Base-by-base conservation (phyloP, 805 yeast genomes). In the Suhomyces sp. region DNA sequence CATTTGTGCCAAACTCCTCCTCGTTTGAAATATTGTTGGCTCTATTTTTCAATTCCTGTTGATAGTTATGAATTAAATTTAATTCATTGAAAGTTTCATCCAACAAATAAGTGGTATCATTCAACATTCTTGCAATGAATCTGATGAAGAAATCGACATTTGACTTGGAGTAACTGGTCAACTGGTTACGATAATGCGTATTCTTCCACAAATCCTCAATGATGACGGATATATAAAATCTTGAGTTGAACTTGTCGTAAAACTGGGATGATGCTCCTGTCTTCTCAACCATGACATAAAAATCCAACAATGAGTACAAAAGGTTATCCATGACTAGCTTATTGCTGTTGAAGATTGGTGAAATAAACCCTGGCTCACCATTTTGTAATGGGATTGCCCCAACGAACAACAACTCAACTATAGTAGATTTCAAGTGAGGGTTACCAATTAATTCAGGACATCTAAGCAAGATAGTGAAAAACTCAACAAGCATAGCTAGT, bases 191-290 rank as follows among this genome's bases (percentile, higher is more conserved):
- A 70, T 89, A 93, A 29, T 74, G 65, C 22, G 85, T 86, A 59
- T 83, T 82, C 54, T 84, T 80, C 96, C 97, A 94, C 51, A 94
- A 73, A 60, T 85, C 85, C 66, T 90, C 93, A 61, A 94, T 72
- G 33, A 94, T 87, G 46, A 82, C 82, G 0, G 97, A 87, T 27
- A 94, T 89, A 65, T 90, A 87, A 69, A 85, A 93, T 67, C 99
- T 81, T 44, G 90, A 83, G 68, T 90, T 92, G 73, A 94, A 94
- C 71, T 94, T 94, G 69, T 94, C 99, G 68, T 93, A 93, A 66
- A 93, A 94, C 70, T 94, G 98, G 0, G 96, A 85, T 6, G 93
- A 86, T 1, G 97, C 87, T 8, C 99, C 99, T 0, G 99, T 94
- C 63, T 89, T 91, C 68, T 94, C 99, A 48, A 93, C 92, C 78